Evolutionary conservation across 495 filamentous ascomycete genomes (phyloP), one percentile per base, ranked within the genome.

Genomic region (Aspergillus taichungensis): DNA sequence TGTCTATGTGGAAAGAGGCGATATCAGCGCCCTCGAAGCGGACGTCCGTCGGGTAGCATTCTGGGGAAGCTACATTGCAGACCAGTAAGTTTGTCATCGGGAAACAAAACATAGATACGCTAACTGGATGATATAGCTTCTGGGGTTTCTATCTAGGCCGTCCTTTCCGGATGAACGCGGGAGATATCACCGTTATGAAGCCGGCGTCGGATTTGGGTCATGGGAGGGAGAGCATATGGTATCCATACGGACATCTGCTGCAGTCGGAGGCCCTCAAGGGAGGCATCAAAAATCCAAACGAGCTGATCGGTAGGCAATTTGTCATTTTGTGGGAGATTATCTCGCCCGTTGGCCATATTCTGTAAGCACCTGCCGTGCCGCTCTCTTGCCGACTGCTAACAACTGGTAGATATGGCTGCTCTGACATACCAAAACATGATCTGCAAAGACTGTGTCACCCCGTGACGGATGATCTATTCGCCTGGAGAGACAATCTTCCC

Each of bases 21-120:
- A 66, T 18, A 68, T 75, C 36, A 71, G 61, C 38, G 46, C 56
- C 1, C 51, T 60, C 7, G 72, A 75, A 46, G 71, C 71, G 7
- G 60, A 71, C 43, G 61, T 74, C 13, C 64, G 73, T 10, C 55
- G 64, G 11, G 56, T 67, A 8, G 55, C 65, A 6, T 76, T 76
- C 38, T 75, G 73, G 73, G 73, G 69, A 9, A 71, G 64, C n/a
- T 76, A 72, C 50, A 56, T 66, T 14, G 67, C 69, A 29, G 71
- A 76, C 34, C 65, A 74, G 71, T 73, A 50, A 63, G 67, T 58
- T n/a, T 24, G 1, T 24, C 4, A 4, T 4, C 18, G 4, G 18
- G 18, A 24, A 4, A 24, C 18, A 4, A 4, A 24, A 4, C 4
- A 24, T 24, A 24, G 1, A 24, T 24, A 24, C 1, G 18, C 18